Base-by-base conservation (phyloP, 495 filamentous ascomycete species). In the Penicillium cataractarum region DNA sequence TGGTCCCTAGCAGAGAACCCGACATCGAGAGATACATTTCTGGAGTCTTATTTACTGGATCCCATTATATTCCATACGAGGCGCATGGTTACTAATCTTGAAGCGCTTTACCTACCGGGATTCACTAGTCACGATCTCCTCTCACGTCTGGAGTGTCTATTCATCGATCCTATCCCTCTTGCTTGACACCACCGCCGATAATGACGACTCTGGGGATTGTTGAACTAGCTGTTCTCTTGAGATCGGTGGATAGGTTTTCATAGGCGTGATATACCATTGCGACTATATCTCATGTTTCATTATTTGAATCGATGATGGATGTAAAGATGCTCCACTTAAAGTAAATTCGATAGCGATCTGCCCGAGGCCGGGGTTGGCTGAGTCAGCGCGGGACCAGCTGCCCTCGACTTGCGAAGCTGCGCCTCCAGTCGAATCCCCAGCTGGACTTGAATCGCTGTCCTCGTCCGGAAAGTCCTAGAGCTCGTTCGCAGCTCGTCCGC, bases 351-450 rank as follows among this genome's bases (percentile, higher is more conserved):
- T 27, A 24, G 46, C 21, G 42, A 50, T 27, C 31, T 19, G 22
- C 55, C 8, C 40, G 31, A 46, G 46, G 13, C 64, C 35, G 60
- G 60, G 56, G 58, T 54, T 48, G 19, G 64, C 64, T 66, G 60
- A 66, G 33, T 66, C 64, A 66, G 64, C 64, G 51, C 60, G 60
- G 64, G 58, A 40, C 51, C 54, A 61, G 65, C 53, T 57, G 27
- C 53, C 27, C 35, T 53, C 50, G 50, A 48, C 48, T 46, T 19
- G 56, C 19, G 56, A 46, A 53, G 60, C 57, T 60, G 56, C 52
- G 46, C 49, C 57, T 31, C 13, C 42, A n/a, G 27, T 24, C 24
- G 53, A 39, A 13, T 12, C 42, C 27, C 51, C 51, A 35, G 55
- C n/a, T 58, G 44, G 27, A 32, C n/a, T 35, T 15, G 44, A 51